Evolutionary conservation across 2,329 filamentous ascomycete genomes (phyloP).

Genomic region (Monosporascus ibericus): DNA sequence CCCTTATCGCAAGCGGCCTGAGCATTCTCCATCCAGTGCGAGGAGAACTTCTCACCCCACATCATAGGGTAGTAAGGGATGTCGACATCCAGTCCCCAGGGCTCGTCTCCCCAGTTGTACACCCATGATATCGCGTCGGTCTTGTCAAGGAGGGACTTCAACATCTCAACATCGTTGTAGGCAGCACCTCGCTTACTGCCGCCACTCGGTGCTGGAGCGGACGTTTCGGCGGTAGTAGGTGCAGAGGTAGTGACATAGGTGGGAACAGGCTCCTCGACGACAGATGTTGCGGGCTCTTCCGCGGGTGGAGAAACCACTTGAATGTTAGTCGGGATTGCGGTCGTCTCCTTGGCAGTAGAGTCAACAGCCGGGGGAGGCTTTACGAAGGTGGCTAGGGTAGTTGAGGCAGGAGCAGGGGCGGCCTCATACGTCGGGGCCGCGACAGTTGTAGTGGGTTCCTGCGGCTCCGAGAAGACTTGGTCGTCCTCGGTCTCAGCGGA

Average conservation of each 20-base stretch:
- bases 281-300: neutral
- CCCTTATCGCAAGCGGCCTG: slow-evolving; percentile 46
- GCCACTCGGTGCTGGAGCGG: slow-evolving; percentile 3
- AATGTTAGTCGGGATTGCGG: slow-evolving; percentile 1
- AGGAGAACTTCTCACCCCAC: slow-evolving; percentile 43
- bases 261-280: neutral
- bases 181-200: slow-evolving; percentile 26
- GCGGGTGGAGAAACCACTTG: neutral
- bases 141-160: slow-evolving; percentile 15
- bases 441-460: neutral
- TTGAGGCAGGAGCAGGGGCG: slow-evolving; percentile 5
- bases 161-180: slow-evolving; percentile 26
- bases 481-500: neutral
- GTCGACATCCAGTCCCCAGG: slow-evolving; percentile 29
- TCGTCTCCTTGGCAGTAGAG: slow-evolving; percentile 4
- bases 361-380: slow-evolving; percentile 10
- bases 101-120: slow-evolving; percentile 26
- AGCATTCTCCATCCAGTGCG: slow-evolving; percentile 45
- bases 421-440: slow-evolving; percentile 7
- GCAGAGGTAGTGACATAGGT: neutral
- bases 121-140: slow-evolving; percentile 23
- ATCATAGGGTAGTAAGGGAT: slow-evolving; percentile 63
- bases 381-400: slow-evolving; percentile 18
- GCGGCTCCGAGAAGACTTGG: neutral
- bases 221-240: slow-evolving; percentile 4